phyloP scores from a whole-genome alignment of 2,329 filamentous ascomycete genomes.

The Cladophialophora immunda region DNA sequence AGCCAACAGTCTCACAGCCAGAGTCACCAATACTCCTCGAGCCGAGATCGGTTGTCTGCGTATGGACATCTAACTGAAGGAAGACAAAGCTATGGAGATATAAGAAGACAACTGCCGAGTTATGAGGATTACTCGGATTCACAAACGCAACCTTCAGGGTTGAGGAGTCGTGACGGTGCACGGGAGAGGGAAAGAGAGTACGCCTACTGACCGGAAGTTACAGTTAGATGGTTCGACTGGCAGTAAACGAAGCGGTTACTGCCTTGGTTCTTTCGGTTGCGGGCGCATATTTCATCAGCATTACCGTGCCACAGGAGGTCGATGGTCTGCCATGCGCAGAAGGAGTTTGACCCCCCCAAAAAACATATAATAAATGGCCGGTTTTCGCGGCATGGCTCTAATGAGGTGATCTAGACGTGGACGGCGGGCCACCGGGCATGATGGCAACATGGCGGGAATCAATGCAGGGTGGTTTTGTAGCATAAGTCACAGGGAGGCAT shows the following conservation, averaged over 20 bases:
- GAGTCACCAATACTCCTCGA: conserved; percentile 25
- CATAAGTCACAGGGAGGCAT: too few species aligned
- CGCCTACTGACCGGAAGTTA: conserved; percentile 23
- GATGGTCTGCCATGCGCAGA: too few species aligned
- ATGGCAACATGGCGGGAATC: too few species aligned
- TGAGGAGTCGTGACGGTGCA: conserved; percentile 21
- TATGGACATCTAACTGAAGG: conserved; percentile 30
- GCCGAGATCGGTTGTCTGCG: conserved; percentile 29
- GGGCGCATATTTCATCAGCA: too few species aligned
- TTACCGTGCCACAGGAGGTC: too few species aligned
- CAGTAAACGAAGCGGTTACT: too few species aligned
- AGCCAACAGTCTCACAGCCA: conserved; percentile 3
- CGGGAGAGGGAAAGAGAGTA: conserved; percentile 31
- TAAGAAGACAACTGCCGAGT: conserved; percentile 32
- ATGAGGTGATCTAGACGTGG: too few species aligned
- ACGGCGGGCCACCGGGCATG: too few species aligned
- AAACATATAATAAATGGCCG: too few species aligned
- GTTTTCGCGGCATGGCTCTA: too few species aligned
- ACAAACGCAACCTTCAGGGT: conserved; percentile 19
- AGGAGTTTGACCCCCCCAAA: too few species aligned
- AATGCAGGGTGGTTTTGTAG: too few species aligned
- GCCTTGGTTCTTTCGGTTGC: neutral
- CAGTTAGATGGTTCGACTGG: neutral
- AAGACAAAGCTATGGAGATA: conserved; percentile 35
- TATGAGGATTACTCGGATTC: conserved; percentile 35